phyloP scores from a whole-genome alignment of 2,329 filamentous ascomycete species.

The Leptographium procerum region DNA sequence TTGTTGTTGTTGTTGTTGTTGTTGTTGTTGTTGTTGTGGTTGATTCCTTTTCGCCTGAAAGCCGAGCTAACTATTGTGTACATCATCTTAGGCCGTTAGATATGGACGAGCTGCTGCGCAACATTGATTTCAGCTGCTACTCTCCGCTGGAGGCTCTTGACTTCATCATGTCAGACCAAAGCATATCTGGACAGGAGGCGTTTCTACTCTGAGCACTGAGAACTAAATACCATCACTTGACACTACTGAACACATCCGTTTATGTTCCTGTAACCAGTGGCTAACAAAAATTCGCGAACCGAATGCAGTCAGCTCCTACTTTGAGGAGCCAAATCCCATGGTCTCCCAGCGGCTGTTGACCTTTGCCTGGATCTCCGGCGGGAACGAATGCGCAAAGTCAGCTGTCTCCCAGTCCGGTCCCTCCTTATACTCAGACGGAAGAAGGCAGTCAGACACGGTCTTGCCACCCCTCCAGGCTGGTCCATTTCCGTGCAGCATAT shows the following conservation, averaged over 20 bases:
- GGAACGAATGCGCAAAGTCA: conserved; percentile 24
- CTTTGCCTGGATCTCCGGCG: conserved; percentile 26
- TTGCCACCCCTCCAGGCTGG: conserved; percentile 27
- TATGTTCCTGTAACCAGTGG: too few species aligned
- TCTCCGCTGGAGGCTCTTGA: not conserved
- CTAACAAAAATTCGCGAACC: too few species aligned
- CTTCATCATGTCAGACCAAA: not conserved
- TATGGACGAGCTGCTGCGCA: not conserved
- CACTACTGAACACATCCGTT: too few species aligned
- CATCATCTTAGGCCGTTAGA: not conserved
- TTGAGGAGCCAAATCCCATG: not conserved
- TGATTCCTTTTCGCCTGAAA: not conserved
- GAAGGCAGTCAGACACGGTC: conserved; percentile 31
- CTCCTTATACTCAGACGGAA: conserved; percentile 29
- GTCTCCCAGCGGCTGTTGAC: conserved; percentile 22
- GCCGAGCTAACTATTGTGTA: not conserved
- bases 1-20: too few species aligned
- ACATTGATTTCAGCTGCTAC: not conserved
- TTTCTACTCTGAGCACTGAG: not conserved
- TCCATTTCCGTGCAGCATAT: conserved; percentile 30
- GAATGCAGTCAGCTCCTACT: not conserved
- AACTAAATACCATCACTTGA: too few species aligned
- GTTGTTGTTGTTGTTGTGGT: too few species aligned
- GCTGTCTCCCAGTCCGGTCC: conserved; percentile 21
- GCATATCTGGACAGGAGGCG: not conserved